Conservation (phyloP, 139 green algal genomes). For the Chlamydomonas incerta region DNA sequence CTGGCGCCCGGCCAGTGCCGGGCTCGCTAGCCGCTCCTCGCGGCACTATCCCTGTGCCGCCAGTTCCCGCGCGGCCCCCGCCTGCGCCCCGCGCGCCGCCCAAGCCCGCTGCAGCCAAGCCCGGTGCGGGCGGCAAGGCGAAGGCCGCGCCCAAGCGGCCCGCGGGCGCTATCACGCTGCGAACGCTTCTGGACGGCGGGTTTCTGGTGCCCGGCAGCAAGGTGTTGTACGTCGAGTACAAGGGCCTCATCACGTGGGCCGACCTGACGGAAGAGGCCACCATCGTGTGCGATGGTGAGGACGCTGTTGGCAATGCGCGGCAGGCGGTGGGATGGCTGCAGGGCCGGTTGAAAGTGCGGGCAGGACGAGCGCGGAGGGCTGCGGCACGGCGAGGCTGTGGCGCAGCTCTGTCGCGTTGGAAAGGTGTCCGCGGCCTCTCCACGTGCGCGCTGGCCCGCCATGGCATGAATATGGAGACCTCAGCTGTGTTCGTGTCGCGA, state of each 20-base stretch:
- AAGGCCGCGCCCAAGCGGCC: constrained; percentile 39
- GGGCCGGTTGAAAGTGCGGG: background rate
- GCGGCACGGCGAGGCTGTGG: too few species aligned
- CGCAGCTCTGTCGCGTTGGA: too few species aligned
- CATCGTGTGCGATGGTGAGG: constrained; percentile 69
- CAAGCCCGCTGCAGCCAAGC: background rate
- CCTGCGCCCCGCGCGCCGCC: background rate
- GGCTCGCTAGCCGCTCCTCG: too few species aligned
- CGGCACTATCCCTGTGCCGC: background rate
- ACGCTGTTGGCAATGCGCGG: too few species aligned
- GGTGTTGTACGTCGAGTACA: constrained; percentile 80
- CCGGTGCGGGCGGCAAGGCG: background rate
- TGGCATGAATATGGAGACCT: too few species aligned
- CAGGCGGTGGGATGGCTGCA: background rate
- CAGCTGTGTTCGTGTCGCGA: too few species aligned
- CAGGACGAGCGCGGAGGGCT: too few species aligned
- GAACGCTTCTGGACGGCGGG: constrained; percentile 78
- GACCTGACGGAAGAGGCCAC: constrained; percentile 72
- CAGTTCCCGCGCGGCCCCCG: background rate
- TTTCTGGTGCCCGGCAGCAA: constrained; percentile 74
- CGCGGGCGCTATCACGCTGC: constrained; percentile 70
- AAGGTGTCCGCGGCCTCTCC: too few species aligned
- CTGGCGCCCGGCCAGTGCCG: too few species aligned
- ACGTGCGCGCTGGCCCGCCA: too few species aligned
- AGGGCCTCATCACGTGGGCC: constrained; percentile 66